phyloP scores from a whole-genome alignment of 116 monocot species.

The Iris pallida region DNA sequence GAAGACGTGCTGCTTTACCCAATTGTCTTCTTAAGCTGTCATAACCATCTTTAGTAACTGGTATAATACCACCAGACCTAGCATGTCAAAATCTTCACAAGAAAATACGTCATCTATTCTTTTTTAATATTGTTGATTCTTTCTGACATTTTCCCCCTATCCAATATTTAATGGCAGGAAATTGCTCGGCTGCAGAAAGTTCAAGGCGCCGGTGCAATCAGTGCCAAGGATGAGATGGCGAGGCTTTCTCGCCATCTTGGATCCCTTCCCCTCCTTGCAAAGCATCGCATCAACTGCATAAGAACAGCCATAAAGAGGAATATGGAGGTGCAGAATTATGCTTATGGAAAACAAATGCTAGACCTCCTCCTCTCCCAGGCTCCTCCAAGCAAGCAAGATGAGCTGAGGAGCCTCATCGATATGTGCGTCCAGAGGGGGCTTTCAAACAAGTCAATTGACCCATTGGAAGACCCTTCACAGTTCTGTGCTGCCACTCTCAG shows the following conservation, averaged over 20 bases:
- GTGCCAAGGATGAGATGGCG: slow-evolving; percentile 98
- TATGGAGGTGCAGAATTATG: slow-evolving; percentile 98
- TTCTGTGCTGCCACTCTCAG: slow-evolving; percentile 94
- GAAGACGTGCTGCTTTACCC: no score
- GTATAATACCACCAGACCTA: no score
- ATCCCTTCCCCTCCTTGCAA: slow-evolving; percentile 83
- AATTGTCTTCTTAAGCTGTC: no score
- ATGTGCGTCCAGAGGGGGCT: slow-evolving; percentile 81
- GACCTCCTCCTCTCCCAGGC: slow-evolving; percentile 89
- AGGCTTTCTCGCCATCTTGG: slow-evolving; percentile 92
- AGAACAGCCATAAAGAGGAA: slow-evolving; percentile 93
- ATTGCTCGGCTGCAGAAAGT: slow-evolving; percentile 86
- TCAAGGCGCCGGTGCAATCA: slow-evolving; percentile 64
- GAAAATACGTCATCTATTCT: neutral
- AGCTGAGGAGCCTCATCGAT: slow-evolving; percentile 81
- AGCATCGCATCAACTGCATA: slow-evolving; percentile 92
- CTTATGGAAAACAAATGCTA: slow-evolving; percentile 80
- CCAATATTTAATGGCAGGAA: slow-evolving; percentile 42
- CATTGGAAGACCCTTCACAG: slow-evolving; percentile 82
- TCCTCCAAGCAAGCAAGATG: slow-evolving; percentile 87
- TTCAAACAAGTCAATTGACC: slow-evolving; percentile 88
- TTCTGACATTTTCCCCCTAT: neutral
- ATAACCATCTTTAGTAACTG: no score
- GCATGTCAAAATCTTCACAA: no score
- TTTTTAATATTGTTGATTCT: neutral